Evolutionary conservation across 1,284 basidiomycete genomes (phyloP).

Genomic region (Ceratobasidium sp.): DNA sequence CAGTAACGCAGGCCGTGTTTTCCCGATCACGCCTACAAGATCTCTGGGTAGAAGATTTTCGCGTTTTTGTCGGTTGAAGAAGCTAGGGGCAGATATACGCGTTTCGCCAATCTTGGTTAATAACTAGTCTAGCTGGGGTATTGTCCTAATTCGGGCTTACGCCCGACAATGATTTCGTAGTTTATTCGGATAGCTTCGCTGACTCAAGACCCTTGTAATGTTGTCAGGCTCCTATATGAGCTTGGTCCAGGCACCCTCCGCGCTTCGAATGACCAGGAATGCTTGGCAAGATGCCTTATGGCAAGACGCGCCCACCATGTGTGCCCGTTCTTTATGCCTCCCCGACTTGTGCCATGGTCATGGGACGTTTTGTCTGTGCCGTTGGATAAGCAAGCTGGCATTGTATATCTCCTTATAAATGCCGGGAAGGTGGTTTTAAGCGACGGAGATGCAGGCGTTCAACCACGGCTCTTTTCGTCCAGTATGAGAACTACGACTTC

Average conservation of each 20-base stretch:
- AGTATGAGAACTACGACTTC: constrained; percentile 7
- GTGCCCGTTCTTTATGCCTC: not conserved
- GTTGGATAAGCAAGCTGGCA: not conserved
- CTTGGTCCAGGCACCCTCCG: not conserved
- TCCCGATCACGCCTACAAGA: too few relatives aligned
- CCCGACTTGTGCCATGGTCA: not conserved
- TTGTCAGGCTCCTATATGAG: constrained; percentile 12
- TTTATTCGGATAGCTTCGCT: constrained; percentile 3
- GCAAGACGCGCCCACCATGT: not conserved
- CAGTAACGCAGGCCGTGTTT: too few relatives aligned
- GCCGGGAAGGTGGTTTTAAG: constrained; percentile 1
- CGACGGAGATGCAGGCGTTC: too few relatives aligned
- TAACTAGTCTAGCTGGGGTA: not conserved
- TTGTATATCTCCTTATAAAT: not conserved
- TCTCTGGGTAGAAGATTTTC: too few relatives aligned
- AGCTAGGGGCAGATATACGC: too few relatives aligned
- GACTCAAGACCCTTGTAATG: not conserved
- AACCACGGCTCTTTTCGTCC: not conserved
- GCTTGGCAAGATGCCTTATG: constrained; percentile 9
- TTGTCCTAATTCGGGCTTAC: not conserved
- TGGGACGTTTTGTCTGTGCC: not conserved
- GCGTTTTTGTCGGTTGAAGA: too few relatives aligned
- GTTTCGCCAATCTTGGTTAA: not conserved
- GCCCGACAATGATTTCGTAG: constrained; percentile 9
- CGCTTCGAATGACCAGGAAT: not conserved